Percentiles rank a stretch among this genome's conserved stretches.
Evolutionary conservation across 345 rosid species (phyloP).

Genomic region (Citrus unshiu): DNA sequence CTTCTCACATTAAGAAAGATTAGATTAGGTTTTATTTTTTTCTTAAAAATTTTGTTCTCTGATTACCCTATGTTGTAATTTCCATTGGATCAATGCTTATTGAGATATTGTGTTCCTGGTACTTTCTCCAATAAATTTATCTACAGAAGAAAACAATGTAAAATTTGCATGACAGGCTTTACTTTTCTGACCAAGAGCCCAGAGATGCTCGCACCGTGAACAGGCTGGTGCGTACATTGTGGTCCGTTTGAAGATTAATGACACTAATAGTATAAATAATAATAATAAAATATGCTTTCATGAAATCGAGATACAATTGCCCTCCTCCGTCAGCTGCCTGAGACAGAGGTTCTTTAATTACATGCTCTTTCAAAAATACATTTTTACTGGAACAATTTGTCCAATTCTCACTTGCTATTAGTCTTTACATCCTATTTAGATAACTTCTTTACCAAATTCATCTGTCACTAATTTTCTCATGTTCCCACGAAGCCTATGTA

Average conservation of each 20-base stretch:
- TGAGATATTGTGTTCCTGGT: not conserved
- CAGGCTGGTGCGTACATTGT: not conserved
- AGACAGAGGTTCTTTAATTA: not conserved
- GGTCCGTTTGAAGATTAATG: not conserved
- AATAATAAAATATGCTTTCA: not conserved
- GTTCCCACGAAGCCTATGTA: conserved; percentile 39
- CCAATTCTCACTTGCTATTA: not conserved
- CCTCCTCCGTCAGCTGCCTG: not conserved
- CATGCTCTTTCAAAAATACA: not conserved
- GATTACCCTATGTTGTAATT: not conserved
- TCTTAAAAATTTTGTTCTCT: not conserved
- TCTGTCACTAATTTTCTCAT: conserved; percentile 37
- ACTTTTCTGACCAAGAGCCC: not conserved
- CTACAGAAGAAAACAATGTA: not conserved
- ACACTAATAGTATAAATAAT: too few species aligned
- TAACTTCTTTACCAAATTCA: conserved; percentile 11
- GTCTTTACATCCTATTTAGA: not conserved
- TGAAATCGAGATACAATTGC: not conserved
- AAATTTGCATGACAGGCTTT: not conserved
- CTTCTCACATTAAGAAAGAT: not conserved
- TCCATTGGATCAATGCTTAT: not conserved
- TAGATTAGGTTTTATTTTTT: not conserved
- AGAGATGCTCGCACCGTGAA: not conserved
- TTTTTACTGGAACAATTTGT: not conserved
- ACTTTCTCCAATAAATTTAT: not conserved